Percentiles rank a stretch among this genome's conserved stretches.
Evolutionary conservation across 495 filamentous ascomycete species (phyloP).

Genomic region (Alectoria sarmentosa): DNA sequence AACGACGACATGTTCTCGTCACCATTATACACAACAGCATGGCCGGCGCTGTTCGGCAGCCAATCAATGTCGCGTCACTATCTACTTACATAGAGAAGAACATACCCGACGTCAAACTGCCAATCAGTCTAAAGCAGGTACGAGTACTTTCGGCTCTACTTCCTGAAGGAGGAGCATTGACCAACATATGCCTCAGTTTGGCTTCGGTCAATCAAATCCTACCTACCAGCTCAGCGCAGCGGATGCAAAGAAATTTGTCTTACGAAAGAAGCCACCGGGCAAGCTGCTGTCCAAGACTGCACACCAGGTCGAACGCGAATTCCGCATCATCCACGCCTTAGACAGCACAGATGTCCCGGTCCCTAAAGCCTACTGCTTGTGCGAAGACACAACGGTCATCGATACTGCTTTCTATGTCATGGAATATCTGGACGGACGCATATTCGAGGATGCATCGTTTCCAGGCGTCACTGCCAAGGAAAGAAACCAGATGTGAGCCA

Average conservation of each 20-base stretch:
- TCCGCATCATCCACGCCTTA: conserved; percentile 80
- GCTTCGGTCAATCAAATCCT: conserved; percentile 95
- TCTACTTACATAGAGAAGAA: conserved; percentile 68
- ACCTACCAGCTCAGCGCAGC: conserved; percentile 80
- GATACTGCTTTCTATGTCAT: conserved; percentile 96
- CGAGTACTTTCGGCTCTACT: conserved; percentile 52
- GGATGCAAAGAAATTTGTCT: conserved; percentile 62
- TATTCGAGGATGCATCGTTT: conserved; percentile 81
- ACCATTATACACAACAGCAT: conserved; percentile 40
- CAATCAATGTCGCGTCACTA: conserved; percentile 70
- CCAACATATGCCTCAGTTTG: conserved; percentile 53
- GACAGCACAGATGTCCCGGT: conserved; percentile 75
- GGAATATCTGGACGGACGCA: conserved; percentile 86
- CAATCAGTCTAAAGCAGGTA: conserved; percentile 85
- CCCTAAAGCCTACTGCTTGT: conserved; percentile 77
- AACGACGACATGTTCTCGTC: conserved; percentile 8
- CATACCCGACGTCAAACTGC: conserved; percentile 72
- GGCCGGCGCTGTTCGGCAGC: conserved; percentile 84
- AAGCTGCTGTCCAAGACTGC: conserved; percentile 86
- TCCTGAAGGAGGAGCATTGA: conserved; percentile 6
- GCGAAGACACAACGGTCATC: conserved; percentile 69
- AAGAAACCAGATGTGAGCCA: conserved; percentile 55
- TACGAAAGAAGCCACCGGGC: conserved; percentile 95
- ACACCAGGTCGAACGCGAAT: conserved; percentile 93
- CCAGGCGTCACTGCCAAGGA: conserved; percentile 64